A percentile compares a stretch with the other conserved stretches of the same genome.
phyloP scores from a whole-genome alignment of 495 filamentous ascomycete species.

The Xylaria sp. region DNA sequence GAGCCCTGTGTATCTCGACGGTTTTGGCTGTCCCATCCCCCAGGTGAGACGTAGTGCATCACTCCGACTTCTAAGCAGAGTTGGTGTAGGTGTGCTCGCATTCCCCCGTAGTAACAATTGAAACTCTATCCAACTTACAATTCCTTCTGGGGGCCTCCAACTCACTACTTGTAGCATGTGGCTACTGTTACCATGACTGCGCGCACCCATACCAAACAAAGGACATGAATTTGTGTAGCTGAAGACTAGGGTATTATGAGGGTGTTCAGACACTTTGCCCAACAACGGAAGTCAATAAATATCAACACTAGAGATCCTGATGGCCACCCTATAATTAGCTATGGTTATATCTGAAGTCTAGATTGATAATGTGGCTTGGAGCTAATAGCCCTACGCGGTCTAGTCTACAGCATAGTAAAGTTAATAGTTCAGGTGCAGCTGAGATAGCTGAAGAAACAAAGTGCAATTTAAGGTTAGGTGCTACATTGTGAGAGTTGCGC shows the following conservation, averaged over 20 bases:
- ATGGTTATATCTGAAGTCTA: background rate
- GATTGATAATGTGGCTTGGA: background rate
- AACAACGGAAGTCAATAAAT: too few relatives aligned
- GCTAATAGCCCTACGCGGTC: background rate
- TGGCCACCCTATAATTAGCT: conserved; percentile 3
- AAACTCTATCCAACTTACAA: background rate
- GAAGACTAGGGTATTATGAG: too few relatives aligned
- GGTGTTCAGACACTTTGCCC: too few relatives aligned
- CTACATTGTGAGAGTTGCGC: too few relatives aligned
- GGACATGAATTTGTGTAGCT: too few relatives aligned
- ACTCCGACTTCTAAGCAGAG: background rate
- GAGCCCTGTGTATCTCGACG: background rate
- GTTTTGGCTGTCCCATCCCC: background rate
- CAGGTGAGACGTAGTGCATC: background rate
- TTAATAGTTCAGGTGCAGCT: background rate
- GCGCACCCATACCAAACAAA: too few relatives aligned
- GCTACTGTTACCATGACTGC: too few relatives aligned
- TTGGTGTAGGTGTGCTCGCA: too few relatives aligned
- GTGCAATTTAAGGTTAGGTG: background rate
- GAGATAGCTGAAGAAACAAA: background rate
- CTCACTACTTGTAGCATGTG: background rate
- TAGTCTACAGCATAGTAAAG: background rate
- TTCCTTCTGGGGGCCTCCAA: background rate
- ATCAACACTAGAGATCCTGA: too few relatives aligned
- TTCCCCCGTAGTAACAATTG: background rate